phyloP scores from a whole-genome alignment of 176 grass and related monocot genomes.

The Phoenix roebelenii region DNA sequence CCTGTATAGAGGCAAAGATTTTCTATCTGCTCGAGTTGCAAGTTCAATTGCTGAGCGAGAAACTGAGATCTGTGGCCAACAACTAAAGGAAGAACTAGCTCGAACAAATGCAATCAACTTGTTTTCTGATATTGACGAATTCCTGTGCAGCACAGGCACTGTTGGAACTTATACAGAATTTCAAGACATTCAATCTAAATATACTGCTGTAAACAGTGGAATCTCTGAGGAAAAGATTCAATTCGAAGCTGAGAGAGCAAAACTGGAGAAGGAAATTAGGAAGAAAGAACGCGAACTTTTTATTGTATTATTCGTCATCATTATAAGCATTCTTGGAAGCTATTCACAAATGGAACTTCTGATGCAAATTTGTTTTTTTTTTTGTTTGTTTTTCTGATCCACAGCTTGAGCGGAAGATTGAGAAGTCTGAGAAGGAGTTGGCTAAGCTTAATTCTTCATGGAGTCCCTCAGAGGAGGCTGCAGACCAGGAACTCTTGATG shows the following conservation, averaged over 20 bases:
- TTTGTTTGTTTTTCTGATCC: too few relatives aligned
- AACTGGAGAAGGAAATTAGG: conserved; percentile 67
- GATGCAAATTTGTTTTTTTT: background rate
- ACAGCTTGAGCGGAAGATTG: conserved; percentile 72
- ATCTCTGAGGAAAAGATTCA: conserved; percentile 16
- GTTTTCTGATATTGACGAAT: conserved; percentile 25
- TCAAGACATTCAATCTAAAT: conserved; percentile 44
- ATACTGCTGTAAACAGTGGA: conserved; percentile 23
- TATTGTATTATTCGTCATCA: conserved; percentile 32
- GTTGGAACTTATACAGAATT: conserved; percentile 58
- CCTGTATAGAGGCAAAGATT: conserved; percentile 96
- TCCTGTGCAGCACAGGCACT: conserved; percentile 32
- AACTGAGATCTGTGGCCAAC: conserved; percentile 40
- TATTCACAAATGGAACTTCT: too few relatives aligned
- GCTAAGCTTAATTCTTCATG: conserved; percentile 50
- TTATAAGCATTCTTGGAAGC: too few relatives aligned
- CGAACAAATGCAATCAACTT: conserved; percentile 38
- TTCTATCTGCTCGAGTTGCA: conserved; percentile 58
- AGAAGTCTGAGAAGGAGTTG: conserved; percentile 57
- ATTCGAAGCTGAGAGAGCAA: conserved; percentile 56
- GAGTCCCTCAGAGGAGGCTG: conserved; percentile 32
- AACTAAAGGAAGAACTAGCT: conserved; percentile 72
- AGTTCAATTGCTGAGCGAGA: conserved; percentile 47
- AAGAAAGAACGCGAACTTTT: conserved; percentile 49
- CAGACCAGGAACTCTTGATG: conserved; percentile 67